These are phyloP conservation scores for Alternaria ethzedia DNA, from an alignment of 2,329 filamentous ascomycete genomes.

Conservation along the genomic window DNA sequence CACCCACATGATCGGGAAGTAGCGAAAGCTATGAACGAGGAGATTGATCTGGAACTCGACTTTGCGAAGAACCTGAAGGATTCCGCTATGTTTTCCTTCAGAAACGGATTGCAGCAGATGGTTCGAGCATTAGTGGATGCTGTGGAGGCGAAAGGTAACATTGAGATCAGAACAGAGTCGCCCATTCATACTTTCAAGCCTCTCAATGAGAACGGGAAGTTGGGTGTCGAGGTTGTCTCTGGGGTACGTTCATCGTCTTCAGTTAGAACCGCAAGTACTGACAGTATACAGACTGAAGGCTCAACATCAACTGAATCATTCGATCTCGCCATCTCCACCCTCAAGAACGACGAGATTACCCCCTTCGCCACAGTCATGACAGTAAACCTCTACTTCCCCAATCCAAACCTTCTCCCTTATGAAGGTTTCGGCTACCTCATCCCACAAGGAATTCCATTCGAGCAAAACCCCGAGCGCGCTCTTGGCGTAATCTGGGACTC, in stretches of 20 bases:
- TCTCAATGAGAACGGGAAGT: constrained; percentile 3
- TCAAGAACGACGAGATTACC: constrained; percentile 56
- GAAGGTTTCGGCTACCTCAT: constrained; percentile 91
- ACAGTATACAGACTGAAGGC: constrained; percentile 18
- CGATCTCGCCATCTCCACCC: constrained; percentile 41
- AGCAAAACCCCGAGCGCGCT: constrained; percentile 79
- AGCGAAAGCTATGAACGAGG: constrained; percentile 39
- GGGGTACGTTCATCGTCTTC: constrained; percentile 25
- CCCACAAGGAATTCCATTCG: constrained; percentile 71
- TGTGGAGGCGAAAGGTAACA: constrained; percentile 47
- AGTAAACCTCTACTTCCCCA: constrained; percentile 84
- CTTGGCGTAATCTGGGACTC: constrained; percentile 94
- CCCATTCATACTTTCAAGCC: constrained; percentile 30
- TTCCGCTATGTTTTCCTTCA: constrained; percentile 53
- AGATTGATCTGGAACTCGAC: constrained; percentile 42
- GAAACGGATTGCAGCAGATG: constrained; percentile 52
- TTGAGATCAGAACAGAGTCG: constrained; percentile 49
- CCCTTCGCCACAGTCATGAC: constrained; percentile 84
- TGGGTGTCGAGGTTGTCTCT: constrained; percentile 31
- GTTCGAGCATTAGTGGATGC: constrained; percentile 44
- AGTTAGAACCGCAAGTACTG: constrained; percentile 3
- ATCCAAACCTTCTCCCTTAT: constrained; percentile 67
- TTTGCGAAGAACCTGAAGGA: constrained; percentile 41
- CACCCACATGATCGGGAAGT: constrained; percentile 33
- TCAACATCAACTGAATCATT: constrained; percentile 26